These are phyloP conservation scores for Sequoiadendron giganteum DNA, from an alignment of 75 land plant genomes.

Conservation along the genomic window DNA sequence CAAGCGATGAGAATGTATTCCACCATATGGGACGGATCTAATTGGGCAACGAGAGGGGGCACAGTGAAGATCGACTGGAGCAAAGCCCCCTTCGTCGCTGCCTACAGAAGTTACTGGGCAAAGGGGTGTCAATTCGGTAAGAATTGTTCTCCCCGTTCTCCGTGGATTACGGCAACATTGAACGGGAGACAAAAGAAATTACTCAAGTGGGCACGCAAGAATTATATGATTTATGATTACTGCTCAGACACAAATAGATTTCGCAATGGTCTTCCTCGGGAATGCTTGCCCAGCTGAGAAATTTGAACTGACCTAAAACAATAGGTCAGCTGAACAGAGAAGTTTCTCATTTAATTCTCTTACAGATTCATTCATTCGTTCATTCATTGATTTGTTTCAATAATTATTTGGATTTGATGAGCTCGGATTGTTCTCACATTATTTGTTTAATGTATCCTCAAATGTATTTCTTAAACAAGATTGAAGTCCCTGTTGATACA, in stretches of 20 bases:
- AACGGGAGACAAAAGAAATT: slow-evolving; percentile 8
- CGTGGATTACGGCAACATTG: slow-evolving; percentile 11
- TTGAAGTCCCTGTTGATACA: too few species aligned
- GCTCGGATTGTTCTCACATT: too few species aligned
- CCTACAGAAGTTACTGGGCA: slow-evolving; percentile 9
- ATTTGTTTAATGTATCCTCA: too few species aligned
- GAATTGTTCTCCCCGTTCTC: background rate
- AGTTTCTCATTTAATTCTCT: background rate
- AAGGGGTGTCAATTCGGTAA: background rate
- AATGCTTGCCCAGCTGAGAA: slow-evolving; percentile 2
- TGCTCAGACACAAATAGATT: slow-evolving; percentile 24
- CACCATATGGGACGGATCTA: slow-evolving; percentile 20
- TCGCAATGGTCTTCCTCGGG: slow-evolving; percentile 22
- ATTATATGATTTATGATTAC: slow-evolving; percentile 39
- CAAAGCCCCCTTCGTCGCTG: slow-evolving; percentile 28
- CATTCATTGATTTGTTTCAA: too few species aligned
- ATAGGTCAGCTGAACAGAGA: background rate
- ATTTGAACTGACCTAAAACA: background rate
- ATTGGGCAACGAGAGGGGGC: slow-evolving; percentile 32
- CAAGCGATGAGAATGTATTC: slow-evolving; percentile 25
- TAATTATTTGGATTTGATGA: too few species aligned
- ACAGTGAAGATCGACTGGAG: slow-evolving; percentile 27
- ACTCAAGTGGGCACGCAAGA: slow-evolving; percentile 21
- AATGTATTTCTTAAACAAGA: too few species aligned
- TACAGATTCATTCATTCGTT: too few species aligned